A percentile compares a stretch with the other conserved stretches of the same genome.
These are phyloP conservation scores for Nothophytophthora sp. DNA, from an alignment of 352 stramenopile species.

Conservation along the genomic window DNA sequence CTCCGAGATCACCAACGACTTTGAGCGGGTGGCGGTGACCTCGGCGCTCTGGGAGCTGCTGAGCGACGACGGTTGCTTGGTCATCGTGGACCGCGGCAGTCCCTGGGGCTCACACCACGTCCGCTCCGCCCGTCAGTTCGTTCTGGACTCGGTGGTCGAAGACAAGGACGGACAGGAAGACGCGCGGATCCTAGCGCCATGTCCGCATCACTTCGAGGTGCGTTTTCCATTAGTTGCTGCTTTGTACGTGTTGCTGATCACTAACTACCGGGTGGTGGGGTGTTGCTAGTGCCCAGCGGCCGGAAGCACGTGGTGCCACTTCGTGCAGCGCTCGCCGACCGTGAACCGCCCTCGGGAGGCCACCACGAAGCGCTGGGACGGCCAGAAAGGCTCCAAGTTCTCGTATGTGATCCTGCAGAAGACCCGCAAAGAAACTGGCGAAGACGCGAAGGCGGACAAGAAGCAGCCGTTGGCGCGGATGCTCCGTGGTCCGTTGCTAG, in stretches of 20 bases:
- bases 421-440: slow-evolving; percentile 25
- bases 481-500: slow-evolving; percentile 68
- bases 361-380: slow-evolving; percentile 81
- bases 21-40: slow-evolving; percentile 74
- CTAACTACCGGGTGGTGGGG: background rate
- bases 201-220: slow-evolving; percentile 74
- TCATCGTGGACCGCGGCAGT: slow-evolving; percentile 81
- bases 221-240: slow-evolving; percentile 6
- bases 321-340: slow-evolving; percentile 78
- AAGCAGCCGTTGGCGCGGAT: slow-evolving; percentile 52
- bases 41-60: slow-evolving; percentile 83
- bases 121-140: slow-evolving; percentile 83
- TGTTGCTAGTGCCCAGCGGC: slow-evolving; percentile 53
- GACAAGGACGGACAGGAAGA: slow-evolving; percentile 29
- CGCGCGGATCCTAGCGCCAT: slow-evolving; percentile 69
- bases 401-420: slow-evolving; percentile 87
- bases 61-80: slow-evolving; percentile 67
- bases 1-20: slow-evolving; percentile 83
- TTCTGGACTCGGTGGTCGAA: slow-evolving; percentile 67
- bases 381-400: slow-evolving; percentile 87
- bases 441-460: slow-evolving; percentile 19
- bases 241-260: background rate
- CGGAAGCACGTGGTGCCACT: slow-evolving; percentile 85
- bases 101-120: slow-evolving; percentile 84
- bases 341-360: slow-evolving; percentile 73